Conservation (phyloP, 1,139 yeast genomes). For the Starmera stellimalicola region DNA sequence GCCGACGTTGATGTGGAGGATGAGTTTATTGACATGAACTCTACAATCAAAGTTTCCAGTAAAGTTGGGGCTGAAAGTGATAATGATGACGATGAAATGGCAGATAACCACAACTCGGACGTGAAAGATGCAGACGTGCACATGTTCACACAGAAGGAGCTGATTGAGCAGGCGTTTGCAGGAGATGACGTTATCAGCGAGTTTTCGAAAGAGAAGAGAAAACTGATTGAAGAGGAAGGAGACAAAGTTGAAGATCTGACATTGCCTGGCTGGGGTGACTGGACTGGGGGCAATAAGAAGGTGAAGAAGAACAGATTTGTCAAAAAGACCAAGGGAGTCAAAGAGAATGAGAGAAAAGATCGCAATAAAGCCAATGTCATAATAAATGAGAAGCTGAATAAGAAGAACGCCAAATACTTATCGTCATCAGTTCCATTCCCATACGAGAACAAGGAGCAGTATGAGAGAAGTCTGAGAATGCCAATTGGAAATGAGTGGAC, state of each 20-base stretch:
- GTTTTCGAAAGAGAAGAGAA: constrained; percentile 64
- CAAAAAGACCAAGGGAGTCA: constrained; percentile 61
- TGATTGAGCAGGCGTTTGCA: constrained; percentile 88
- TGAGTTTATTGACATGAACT: constrained; percentile 39
- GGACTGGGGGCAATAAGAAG: constrained; percentile 51
- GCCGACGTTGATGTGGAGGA: constrained; percentile 24
- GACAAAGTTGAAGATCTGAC: constrained; percentile 81
- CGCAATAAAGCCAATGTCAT: constrained; percentile 71
- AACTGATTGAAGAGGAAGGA: constrained; percentile 67
- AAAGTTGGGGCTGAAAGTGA: constrained; percentile 22
- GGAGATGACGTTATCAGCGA: constrained; percentile 86
- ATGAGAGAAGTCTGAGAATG: constrained; percentile 86
- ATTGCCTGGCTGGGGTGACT: constrained; percentile 92
- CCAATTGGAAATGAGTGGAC: constrained; percentile 99
- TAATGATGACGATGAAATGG: constrained; percentile 32
- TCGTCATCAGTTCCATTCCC: constrained; percentile 90
- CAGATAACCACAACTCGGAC: constrained; percentile 21
- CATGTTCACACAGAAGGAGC: constrained; percentile 69
- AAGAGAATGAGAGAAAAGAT: constrained; percentile 64
- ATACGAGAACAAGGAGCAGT: constrained; percentile 85
- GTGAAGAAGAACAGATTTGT: constrained; percentile 54
- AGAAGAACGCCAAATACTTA: constrained; percentile 76
- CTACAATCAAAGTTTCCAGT: no score
- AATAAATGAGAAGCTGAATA: constrained; percentile 79
- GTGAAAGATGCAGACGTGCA: constrained; percentile 23